phyloP scores from a whole-genome alignment of 176 grass and related monocot species.

The Bromus sterilis region DNA sequence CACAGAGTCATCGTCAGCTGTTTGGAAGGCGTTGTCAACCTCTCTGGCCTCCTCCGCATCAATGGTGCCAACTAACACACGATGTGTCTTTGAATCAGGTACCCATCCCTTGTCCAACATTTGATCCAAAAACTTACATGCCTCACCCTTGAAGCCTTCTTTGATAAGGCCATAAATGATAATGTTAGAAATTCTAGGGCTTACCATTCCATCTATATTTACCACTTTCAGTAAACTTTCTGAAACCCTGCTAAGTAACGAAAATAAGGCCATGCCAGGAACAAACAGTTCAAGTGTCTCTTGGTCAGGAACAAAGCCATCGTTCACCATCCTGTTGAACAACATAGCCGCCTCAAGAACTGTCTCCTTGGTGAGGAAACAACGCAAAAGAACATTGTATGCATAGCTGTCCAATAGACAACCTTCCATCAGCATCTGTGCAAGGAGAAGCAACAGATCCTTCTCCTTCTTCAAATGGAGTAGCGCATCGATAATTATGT shows the following conservation, averaged over 20 bases:
- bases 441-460: constrained; percentile 32
- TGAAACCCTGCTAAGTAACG: constrained; percentile 38
- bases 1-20: constrained; percentile 29
- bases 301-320: constrained; percentile 37
- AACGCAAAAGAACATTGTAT: constrained; percentile 35
- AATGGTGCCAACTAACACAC: constrained; percentile 28
- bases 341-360: constrained; percentile 26
- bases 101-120: constrained; percentile 66
- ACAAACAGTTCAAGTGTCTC: constrained; percentile 48
- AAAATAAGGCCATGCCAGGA: constrained; percentile 29
- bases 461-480: constrained; percentile 41
- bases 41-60: constrained; percentile 2
- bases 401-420: constrained; percentile 24
- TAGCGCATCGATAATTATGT: constrained; percentile 37
- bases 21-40: constrained; percentile 7
- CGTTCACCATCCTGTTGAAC: constrained; percentile 58
- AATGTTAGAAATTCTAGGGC: constrained; percentile 43
- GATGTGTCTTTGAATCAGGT: constrained; percentile 55
- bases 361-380: constrained; percentile 34
- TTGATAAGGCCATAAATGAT: constrained; percentile 54
- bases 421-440: constrained; percentile 54
- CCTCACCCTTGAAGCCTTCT: constrained; percentile 48
- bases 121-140: constrained; percentile 55
- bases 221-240: constrained; percentile 39
- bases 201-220: constrained; percentile 18